Evolutionary conservation across 2,329 filamentous ascomycete species (phyloP).

Genomic region (Ophiosphaerella herpotricha): DNA sequence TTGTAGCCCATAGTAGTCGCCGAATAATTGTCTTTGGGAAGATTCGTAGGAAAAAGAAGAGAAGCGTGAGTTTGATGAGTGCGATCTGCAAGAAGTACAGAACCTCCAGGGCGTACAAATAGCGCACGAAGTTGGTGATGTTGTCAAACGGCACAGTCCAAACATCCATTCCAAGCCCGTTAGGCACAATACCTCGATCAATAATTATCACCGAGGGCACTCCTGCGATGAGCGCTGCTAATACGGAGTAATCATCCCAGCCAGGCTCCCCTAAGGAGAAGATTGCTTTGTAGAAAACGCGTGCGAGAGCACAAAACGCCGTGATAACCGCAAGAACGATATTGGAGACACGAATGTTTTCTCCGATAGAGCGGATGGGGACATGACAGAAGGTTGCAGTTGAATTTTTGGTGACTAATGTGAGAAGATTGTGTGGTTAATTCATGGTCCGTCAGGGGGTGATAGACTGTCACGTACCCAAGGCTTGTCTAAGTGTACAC

Average conservation of each 20-base stretch:
- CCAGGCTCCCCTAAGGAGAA: constrained; percentile 33
- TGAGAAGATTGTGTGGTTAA: neutral
- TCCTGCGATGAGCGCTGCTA: neutral
- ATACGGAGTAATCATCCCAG: constrained; percentile 39
- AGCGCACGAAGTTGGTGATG: constrained; percentile 48
- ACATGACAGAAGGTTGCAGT: constrained; percentile 43
- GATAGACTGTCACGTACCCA: constrained; percentile 7
- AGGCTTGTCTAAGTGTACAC: constrained; percentile 12
- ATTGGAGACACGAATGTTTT: constrained; percentile 32
- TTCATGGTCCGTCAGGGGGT: neutral
- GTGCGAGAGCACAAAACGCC: constrained; percentile 33
- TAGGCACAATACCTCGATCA: constrained; percentile 9
- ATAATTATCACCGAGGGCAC: constrained; percentile 9
- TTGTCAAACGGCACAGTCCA: constrained; percentile 51
- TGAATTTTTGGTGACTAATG: constrained; percentile 45
- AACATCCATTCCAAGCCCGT: constrained; percentile 55
- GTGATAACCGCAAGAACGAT: constrained; percentile 39
- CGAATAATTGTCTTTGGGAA: constrained; percentile 20
- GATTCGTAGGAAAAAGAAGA: constrained; percentile 33
- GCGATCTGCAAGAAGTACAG: constrained; percentile 33
- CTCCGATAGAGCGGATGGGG: constrained; percentile 39
- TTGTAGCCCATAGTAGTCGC: constrained; percentile 13
- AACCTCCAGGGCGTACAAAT: constrained; percentile 33
- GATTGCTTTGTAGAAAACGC: constrained; percentile 40
- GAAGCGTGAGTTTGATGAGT: constrained; percentile 28